Evolutionary conservation across 73 alveolate genomes (phyloP).

Genomic region (Tetrahymena borealis): DNA sequence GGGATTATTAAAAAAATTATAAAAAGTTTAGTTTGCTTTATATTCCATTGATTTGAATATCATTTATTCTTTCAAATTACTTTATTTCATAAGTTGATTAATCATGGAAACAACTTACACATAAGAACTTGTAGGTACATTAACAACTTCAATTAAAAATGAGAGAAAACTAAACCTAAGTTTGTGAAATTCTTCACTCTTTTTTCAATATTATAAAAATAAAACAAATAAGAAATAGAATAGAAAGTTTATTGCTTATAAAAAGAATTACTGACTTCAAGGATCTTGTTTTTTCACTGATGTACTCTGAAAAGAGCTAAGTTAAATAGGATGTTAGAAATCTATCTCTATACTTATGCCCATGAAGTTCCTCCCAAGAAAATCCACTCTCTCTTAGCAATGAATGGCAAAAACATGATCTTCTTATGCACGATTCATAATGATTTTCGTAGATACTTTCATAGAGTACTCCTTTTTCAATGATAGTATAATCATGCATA

Average conservation of each 20-base stretch:
- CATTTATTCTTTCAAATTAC: background rate
- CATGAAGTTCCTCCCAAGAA: background rate
- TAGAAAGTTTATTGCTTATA: background rate
- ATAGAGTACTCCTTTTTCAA: background rate
- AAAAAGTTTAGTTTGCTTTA: background rate
- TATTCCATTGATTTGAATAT: background rate
- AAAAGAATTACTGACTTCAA: background rate
- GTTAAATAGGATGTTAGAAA: background rate
- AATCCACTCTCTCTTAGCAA: background rate
- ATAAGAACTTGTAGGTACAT: background rate
- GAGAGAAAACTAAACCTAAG: background rate
- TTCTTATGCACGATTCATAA: background rate
- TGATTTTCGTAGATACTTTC: background rate
- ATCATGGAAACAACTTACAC: background rate
- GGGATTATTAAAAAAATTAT: background rate
- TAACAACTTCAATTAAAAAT: background rate
- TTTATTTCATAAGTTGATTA: background rate
- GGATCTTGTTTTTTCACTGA: background rate
- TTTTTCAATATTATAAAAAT: background rate
- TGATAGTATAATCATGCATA: background rate
- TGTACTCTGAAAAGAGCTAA: background rate
- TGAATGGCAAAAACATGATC: background rate
- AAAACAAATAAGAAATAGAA: background rate
- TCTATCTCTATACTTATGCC: background rate
- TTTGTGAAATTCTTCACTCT: background rate